Base-by-base conservation (phyloP, 2,329 filamentous ascomycete species). In the Pseudogymnoascus sp. region DNA sequence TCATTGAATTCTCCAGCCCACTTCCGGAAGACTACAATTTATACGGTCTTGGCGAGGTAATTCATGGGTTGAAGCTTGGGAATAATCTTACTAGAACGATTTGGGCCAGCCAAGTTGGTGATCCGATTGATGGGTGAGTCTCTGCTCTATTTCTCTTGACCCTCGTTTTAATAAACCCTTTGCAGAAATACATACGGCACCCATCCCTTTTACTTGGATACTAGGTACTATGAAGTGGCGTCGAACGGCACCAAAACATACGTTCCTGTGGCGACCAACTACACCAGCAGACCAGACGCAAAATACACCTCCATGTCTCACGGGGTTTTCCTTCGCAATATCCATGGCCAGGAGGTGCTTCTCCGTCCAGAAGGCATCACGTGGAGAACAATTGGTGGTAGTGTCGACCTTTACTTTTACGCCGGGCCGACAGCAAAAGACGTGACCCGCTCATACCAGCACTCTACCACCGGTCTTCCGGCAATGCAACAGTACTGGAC, bases 401-500 rank as follows among this genome's bases (percentile, higher is more conserved):
- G 80, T 58, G 83, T 94, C 60, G 90, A 94, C 69, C 76, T 94
- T 15, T 92, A 90, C 72, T 90, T 94, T 74, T 89, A 88, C 68
- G 81, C 87, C 11, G 90, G 90, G 0, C 88, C 89, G 0, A 84
- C 80, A 0, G 85, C 86, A 62, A 78, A 81, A 6, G 82, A 86
- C 11, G 85, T 91, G 22, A 89, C 84, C 14, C 84, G 83, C 70
- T 80, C 87, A 38, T 94, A 93, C 70, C 85, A 89, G 64, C 73
- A 75, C 61, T 85, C 81, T 60, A 82, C 86, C 1, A 77, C 87
- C 59, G 89, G 90, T 0, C 75, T 89, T 4, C 89, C 90, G 1
- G 85, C 85, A 0, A 86, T 93, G 83, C 87, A 92, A 69, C 86
- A 89, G 66, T 94, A 94, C 75, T 93, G 84, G 79, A 84, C 86